phyloP scores from a whole-genome alignment of 2,329 filamentous ascomycete genomes.

The Phoma sp. region DNA sequence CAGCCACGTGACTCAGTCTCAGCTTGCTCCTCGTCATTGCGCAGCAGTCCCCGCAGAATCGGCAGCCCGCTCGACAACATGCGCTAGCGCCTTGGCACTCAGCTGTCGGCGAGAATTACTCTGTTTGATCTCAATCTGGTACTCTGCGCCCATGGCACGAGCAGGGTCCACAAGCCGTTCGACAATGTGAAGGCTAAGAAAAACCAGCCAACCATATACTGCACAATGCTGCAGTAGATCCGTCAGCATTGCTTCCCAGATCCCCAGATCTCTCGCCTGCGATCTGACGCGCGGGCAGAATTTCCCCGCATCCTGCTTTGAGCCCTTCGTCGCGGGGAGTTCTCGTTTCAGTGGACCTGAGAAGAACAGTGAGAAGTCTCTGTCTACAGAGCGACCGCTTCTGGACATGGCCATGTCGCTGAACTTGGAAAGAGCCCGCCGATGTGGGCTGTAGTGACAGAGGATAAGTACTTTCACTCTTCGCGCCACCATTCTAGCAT shows the following conservation, averaged over 20 bases:
- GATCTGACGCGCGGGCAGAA: conserved; percentile 31
- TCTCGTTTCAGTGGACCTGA: conserved; percentile 26
- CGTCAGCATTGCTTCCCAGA: conserved; percentile 29
- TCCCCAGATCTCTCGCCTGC: conserved; percentile 20
- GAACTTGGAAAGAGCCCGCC: conserved; percentile 9
- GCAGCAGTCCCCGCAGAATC: conserved; percentile 25
- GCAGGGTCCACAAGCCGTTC: conserved; percentile 20
- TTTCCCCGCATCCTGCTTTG: conserved; percentile 33
- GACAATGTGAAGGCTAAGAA: conserved; percentile 24
- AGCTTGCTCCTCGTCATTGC: conserved; percentile 22
- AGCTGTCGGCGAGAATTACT: conserved; percentile 41
- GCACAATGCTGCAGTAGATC: conserved; percentile 11
- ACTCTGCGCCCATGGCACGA: conserved; percentile 18
- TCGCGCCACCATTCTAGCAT: conserved; percentile 5
- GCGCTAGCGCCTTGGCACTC: conserved; percentile 4
- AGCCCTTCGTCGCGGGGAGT: conserved; percentile 21
- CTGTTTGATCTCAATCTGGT: conserved; percentile 17
- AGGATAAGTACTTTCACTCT: conserved; percentile 21
- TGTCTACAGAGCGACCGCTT: conserved; percentile 12
- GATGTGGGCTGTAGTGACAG: conserved; percentile 30
- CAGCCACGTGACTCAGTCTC: conserved; percentile 18
- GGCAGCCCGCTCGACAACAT: conserved; percentile 18
- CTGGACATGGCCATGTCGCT: conserved; percentile 4
- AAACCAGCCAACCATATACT: conserved; percentile 34
- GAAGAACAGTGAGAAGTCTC: conserved; percentile 25